These are phyloP conservation scores for Vitis hybrid DNA, from an alignment of 177 flowering plant species.

Conservation along the genomic window DNA sequence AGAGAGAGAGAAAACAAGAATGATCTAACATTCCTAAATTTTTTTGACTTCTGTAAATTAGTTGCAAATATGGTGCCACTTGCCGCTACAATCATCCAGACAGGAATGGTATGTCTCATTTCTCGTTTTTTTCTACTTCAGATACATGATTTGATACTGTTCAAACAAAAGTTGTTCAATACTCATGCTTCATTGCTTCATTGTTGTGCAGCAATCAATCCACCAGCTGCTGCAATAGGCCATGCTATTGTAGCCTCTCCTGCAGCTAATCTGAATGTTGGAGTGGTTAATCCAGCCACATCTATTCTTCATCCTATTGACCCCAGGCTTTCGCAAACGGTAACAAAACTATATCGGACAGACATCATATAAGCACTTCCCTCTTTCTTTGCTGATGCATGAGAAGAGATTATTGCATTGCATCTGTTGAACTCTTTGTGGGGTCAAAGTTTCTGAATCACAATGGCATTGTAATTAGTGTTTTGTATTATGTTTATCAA, in stretches of 20 bases:
- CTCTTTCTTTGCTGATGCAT: background rate
- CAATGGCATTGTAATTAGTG: too few species aligned
- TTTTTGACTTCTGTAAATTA: slow-evolving; percentile 23
- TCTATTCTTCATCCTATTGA: slow-evolving; percentile 58
- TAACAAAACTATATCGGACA: slow-evolving; percentile 7
- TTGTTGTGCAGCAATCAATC: slow-evolving; percentile 42
- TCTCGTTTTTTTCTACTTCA: background rate
- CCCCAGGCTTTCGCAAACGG: slow-evolving; percentile 55
- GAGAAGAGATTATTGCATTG: too few species aligned
- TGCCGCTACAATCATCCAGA: slow-evolving; percentile 99
- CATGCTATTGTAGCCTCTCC: slow-evolving; percentile 48
- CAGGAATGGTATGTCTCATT: slow-evolving; percentile 44
- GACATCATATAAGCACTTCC: slow-evolving; percentile 10
- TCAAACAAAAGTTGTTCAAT: background rate
- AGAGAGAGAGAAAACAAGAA: background rate
- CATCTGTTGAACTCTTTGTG: too few species aligned
- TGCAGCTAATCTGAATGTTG: slow-evolving; percentile 45
- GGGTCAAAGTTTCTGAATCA: too few species aligned
- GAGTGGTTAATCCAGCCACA: slow-evolving; percentile 57
- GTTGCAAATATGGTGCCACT: slow-evolving; percentile 91
- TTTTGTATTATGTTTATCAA: background rate
- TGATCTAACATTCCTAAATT: background rate
- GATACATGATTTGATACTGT: background rate
- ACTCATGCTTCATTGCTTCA: slow-evolving; percentile 2
- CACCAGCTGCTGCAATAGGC: slow-evolving; percentile 49